phyloP scores from a whole-genome alignment of 2,329 filamentous ascomycete species.

The Verticillium albo-atrum region DNA sequence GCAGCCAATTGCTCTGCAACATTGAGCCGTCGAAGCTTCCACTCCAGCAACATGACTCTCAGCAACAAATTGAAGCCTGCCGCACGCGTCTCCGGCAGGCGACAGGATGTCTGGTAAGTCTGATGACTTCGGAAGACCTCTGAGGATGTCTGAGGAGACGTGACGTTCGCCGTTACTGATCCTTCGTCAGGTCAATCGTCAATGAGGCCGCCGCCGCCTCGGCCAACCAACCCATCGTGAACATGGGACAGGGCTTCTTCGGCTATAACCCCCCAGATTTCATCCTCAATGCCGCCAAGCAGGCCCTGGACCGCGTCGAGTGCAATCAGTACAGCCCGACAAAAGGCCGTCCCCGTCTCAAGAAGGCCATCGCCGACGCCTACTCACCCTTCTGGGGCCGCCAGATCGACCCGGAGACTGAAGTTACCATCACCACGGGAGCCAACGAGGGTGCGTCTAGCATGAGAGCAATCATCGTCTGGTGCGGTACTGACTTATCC shows the following conservation, averaged over 20 bases:
- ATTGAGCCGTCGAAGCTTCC: conserved; percentile 6
- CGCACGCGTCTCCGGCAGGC: conserved; percentile 42
- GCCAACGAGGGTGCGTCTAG: conserved; percentile 64
- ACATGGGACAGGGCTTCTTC: conserved; percentile 68
- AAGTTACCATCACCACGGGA: conserved; percentile 91
- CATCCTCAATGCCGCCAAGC: conserved; percentile 86
- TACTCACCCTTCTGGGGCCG: conserved; percentile 89
- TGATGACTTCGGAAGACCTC: no score
- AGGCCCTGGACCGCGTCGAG: conserved; percentile 83
- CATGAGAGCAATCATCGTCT: no score
- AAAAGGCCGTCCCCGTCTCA: conserved; percentile 84
- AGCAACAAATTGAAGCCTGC: conserved; percentile 45
- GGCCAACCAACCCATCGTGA: conserved; percentile 59
- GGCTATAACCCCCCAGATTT: conserved; percentile 94
- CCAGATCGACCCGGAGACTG: conserved; percentile 78
- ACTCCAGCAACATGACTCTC: conserved; percentile 32
- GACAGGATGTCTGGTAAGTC: conserved; percentile 49
- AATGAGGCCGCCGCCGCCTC: conserved; percentile 62
- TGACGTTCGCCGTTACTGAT: conserved; percentile 1
- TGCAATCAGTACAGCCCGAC: conserved; percentile 99
- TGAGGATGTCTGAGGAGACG: neutral
- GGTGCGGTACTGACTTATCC: neutral
- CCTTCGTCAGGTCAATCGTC: conserved; percentile 51
- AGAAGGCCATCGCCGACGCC: conserved; percentile 87
- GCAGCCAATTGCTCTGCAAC: neutral